Conservation (phyloP, 2,329 filamentous ascomycete genomes). For the Colletotrichum musae region DNA sequence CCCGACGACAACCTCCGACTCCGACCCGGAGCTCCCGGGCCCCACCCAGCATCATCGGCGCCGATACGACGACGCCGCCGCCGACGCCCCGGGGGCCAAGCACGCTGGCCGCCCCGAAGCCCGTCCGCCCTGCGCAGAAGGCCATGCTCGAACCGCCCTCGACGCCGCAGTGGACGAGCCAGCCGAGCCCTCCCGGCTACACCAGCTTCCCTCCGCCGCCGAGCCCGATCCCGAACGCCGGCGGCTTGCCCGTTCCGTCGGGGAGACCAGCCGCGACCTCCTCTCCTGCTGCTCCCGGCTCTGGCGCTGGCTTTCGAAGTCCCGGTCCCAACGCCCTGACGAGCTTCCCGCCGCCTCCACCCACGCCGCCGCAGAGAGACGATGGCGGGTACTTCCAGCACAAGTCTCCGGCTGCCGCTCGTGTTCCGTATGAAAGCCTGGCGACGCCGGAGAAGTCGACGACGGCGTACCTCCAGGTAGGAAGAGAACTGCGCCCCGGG, state of each 20-base stretch:
- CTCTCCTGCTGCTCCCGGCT: background rate
- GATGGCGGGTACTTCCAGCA: background rate
- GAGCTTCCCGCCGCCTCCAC: slow-evolving; percentile 34
- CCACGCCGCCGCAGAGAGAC: slow-evolving; percentile 29
- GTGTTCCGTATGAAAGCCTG: background rate
- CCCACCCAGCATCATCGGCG: slow-evolving; percentile 5
- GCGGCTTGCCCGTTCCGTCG: background rate
- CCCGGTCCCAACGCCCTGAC: slow-evolving; percentile 34
- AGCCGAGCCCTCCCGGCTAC: slow-evolving; percentile 26
- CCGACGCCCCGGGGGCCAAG: background rate
- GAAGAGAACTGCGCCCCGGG: slow-evolving; percentile 18
- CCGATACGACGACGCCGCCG: slow-evolving; percentile 8
- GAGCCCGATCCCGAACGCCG: slow-evolving; percentile 27
- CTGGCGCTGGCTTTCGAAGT: slow-evolving; percentile 2
- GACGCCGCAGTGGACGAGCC: slow-evolving; percentile 21
- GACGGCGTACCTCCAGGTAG: background rate
- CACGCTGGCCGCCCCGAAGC: slow-evolving; percentile 32
- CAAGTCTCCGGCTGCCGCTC: background rate
- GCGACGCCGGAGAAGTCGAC: slow-evolving; percentile 14
- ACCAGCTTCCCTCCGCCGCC: slow-evolving; percentile 36
- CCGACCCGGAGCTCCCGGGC: slow-evolving; percentile 32
- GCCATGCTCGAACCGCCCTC: slow-evolving; percentile 12
- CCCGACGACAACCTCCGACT: slow-evolving; percentile 14
- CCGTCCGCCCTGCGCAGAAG: slow-evolving; percentile 22
- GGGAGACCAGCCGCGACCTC: background rate